A percentile compares a stretch with the other conserved stretches of the same genome.
Evolutionary conservation across 2,329 filamentous ascomycete species (phyloP).

Genomic region (Ilyonectria mors-panacis): DNA sequence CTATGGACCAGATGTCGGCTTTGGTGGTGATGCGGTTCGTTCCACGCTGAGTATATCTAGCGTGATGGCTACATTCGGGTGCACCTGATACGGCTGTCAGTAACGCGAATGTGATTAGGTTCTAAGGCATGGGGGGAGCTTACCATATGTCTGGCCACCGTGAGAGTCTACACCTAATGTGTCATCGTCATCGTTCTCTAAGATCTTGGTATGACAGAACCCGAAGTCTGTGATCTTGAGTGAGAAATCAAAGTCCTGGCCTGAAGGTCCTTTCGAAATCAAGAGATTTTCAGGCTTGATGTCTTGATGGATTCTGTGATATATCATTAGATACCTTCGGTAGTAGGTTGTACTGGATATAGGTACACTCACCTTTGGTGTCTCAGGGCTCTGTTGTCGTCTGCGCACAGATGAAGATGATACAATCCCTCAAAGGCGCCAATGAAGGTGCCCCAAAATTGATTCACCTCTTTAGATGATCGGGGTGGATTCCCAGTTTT

Average conservation of each 20-base stretch:
- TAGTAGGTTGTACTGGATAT: not conserved
- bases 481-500: not conserved
- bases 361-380: not conserved
- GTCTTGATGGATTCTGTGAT: constrained; percentile 31
- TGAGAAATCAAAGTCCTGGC: constrained; percentile 7
- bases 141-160: constrained; percentile 17
- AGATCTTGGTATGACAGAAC: constrained; percentile 12
- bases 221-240: constrained; percentile 31
- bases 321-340: not conserved
- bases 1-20: constrained; percentile 22
- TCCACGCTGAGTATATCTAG: not conserved
- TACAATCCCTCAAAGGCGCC: constrained; percentile 19
- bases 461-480: not conserved
- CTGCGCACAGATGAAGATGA: constrained; percentile 2
- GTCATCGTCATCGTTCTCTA: not conserved
- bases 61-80: constrained; percentile 21
- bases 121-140: not conserved
- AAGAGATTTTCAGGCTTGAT: constrained; percentile 34
- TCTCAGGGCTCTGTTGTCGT: not conserved
- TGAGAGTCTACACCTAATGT: constrained; percentile 9
- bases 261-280: not conserved
- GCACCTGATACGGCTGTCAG: constrained; percentile 2
- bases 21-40: constrained; percentile 5
- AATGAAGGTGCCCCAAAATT: constrained; percentile 25
- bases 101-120: too few relatives aligned